Conservation (phyloP, 2,329 filamentous ascomycete species). For the Epichloe brachyelytri region DNA sequence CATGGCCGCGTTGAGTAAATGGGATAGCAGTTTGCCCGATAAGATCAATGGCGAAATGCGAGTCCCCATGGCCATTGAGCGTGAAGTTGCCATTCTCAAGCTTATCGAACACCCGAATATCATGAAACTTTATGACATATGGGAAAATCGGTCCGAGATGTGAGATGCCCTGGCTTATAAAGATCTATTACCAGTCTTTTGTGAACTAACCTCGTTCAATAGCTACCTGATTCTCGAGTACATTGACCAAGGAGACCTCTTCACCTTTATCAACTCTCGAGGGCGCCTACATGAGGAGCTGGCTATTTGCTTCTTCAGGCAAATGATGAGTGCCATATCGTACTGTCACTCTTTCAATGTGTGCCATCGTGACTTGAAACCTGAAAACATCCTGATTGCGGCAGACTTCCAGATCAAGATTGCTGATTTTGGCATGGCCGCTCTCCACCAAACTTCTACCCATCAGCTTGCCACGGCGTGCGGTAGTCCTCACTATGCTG, state of each 20-base stretch:
- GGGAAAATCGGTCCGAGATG: constrained; percentile 94
- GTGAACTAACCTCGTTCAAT: constrained; percentile 7
- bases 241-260: constrained; percentile 67
- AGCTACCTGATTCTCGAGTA: constrained; percentile 94
- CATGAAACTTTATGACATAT: constrained; percentile 88
- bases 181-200: not conserved
- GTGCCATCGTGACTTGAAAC: constrained; percentile 91
- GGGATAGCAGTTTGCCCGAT: constrained; percentile 45
- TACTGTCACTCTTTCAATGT: constrained; percentile 94
- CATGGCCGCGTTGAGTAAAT: constrained; percentile 68
- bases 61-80: constrained; percentile 80
- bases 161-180: constrained; percentile 33
- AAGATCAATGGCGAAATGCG: constrained; percentile 48
- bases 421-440: constrained; percentile 96
- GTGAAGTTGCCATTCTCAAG: constrained; percentile 95
- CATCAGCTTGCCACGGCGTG: constrained; percentile 80
- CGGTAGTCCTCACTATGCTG: constrained; percentile 92
- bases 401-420: constrained; percentile 70
- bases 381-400: constrained; percentile 88
- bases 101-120: constrained; percentile 91
- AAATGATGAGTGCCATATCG: constrained; percentile 82
- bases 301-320: constrained; percentile 74
- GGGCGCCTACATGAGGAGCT: constrained; percentile 69
- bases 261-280: constrained; percentile 66
- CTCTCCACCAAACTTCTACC: constrained; percentile 66